Percentiles rank a stretch among this genome's conserved stretches.
Evolutionary conservation across 805 yeast species (phyloP).

Genomic region (Candida wancherniae): DNA sequence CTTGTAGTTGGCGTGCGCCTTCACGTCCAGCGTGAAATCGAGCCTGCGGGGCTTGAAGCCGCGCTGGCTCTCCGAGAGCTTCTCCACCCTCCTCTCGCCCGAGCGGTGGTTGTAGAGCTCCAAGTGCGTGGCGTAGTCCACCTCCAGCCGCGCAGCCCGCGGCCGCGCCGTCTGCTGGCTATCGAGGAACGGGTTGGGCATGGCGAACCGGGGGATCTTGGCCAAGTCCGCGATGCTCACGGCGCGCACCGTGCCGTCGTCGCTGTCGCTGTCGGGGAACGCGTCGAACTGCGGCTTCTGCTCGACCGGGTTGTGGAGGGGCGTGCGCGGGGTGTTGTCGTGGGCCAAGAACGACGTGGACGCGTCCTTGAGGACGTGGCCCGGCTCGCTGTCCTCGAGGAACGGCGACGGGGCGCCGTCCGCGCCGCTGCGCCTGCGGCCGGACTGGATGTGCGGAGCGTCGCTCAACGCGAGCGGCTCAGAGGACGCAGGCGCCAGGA

Average conservation of each 20-base stretch:
- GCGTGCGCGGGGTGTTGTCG: slow-evolving; percentile 7
- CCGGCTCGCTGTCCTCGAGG: too few species aligned
- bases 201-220: slow-evolving; percentile 10
- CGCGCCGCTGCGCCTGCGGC: too few species aligned
- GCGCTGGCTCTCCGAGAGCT: slow-evolving; percentile 11
- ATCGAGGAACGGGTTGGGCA: slow-evolving; percentile 14
- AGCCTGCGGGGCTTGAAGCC: slow-evolving; percentile 14
- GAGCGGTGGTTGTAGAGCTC: slow-evolving; percentile 14
- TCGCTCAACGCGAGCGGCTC: too few species aligned
- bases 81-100: slow-evolving; percentile 11
- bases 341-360: too few species aligned
- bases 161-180: not conserved
- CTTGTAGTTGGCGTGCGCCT: slow-evolving; percentile 9
- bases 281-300: slow-evolving; percentile 11
- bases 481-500: too few species aligned
- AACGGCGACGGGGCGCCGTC: too few species aligned
- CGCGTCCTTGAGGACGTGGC: too few species aligned
- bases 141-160: not conserved
- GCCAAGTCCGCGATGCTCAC: slow-evolving; percentile 4
- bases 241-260: slow-evolving; percentile 5
- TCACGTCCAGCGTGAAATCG: slow-evolving; percentile 16
- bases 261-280: slow-evolving; percentile 5
- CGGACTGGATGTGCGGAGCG: too few species aligned
- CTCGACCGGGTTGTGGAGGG: slow-evolving; percentile 6
- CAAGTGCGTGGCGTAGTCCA: slow-evolving; percentile 13